Percentiles rank a stretch among this genome's conserved stretches.
These are phyloP conservation scores for Stygiomarasmius scandens DNA, from an alignment of 1,284 basidiomycete species.

Conservation along the genomic window DNA sequence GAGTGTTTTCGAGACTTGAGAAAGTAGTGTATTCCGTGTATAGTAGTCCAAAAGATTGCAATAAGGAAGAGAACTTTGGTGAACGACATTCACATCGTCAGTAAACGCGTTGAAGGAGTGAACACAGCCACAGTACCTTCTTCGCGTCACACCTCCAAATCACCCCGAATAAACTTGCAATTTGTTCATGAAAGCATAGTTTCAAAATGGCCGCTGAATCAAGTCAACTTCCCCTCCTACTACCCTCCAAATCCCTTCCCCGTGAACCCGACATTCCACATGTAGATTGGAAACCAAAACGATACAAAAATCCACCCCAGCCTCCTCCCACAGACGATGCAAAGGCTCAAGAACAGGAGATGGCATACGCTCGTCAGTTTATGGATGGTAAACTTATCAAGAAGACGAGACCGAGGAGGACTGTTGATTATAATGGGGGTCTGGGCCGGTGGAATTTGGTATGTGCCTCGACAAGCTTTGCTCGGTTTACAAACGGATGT, in stretches of 20 bases:
- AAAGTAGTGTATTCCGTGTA: background rate
- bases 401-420: constrained; percentile 89
- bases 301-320: constrained; percentile 53
- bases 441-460: constrained; percentile 85
- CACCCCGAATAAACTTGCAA: too few relatives aligned
- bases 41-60: background rate
- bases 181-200: background rate
- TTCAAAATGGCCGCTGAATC: background rate
- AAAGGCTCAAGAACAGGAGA: constrained; percentile 74
- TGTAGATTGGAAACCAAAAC: constrained; percentile 57
- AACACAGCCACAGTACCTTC: too few relatives aligned
- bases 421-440: constrained; percentile 92
- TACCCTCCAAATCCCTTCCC: constrained; percentile 42
- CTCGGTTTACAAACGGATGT: background rate
- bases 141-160: too few relatives aligned
- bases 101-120: too few relatives aligned
- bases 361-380: constrained; percentile 68
- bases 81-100: constrained; percentile 3
- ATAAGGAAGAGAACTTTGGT: background rate
- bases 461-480: constrained; percentile 32
- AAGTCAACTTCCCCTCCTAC: constrained; percentile 39
- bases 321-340: constrained; percentile 79
- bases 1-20: background rate
- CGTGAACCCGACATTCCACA: constrained; percentile 36
- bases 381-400: constrained; percentile 79